Percentiles rank a stretch among this genome's conserved stretches.
phyloP scores from a whole-genome alignment of 495 filamentous ascomycete genomes.

The Aspergillus nidulans region DNA sequence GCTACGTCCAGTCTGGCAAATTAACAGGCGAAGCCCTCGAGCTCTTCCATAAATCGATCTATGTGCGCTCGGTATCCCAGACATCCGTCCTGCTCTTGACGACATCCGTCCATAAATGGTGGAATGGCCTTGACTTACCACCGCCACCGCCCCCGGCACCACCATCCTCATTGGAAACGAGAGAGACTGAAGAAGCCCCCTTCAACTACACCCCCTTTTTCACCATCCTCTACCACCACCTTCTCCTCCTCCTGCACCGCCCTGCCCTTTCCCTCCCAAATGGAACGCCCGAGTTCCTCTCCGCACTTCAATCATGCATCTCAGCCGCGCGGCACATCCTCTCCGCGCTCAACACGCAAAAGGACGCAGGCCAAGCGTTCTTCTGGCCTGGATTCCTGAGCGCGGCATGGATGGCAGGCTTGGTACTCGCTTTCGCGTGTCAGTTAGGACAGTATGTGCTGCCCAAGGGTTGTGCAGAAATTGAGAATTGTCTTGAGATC shows the following conservation, averaged over 20 bases:
- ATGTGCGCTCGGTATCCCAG: constrained; percentile 32
- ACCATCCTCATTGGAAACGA: background rate
- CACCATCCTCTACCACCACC: constrained; percentile 62
- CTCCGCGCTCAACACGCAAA: constrained; percentile 28
- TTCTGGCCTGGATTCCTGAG: constrained; percentile 41
- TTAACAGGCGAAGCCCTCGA: constrained; percentile 38
- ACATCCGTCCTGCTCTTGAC: constrained; percentile 35
- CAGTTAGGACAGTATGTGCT: constrained; percentile 37
- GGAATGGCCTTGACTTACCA: constrained; percentile 35
- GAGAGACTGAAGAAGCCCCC: constrained; percentile 13
- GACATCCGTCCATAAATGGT: constrained; percentile 44
- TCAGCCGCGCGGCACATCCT: constrained; percentile 35
- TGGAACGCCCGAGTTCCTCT: constrained; percentile 34
- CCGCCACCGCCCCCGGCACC: background rate
- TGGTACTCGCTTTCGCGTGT: constrained; percentile 39
- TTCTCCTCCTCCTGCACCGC: constrained; percentile 61
- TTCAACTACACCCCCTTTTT: constrained; percentile 41
- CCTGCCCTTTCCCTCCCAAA: constrained; percentile 34
- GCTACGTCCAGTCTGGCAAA: constrained; percentile 38
- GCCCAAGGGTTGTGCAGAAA: constrained; percentile 32
- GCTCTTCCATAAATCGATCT: constrained; percentile 40
- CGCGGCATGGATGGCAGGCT: constrained; percentile 39
- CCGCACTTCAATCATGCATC: constrained; percentile 39
- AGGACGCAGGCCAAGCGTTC: constrained; percentile 27
- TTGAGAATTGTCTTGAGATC: constrained; percentile 27